Evolutionary conservation across 305 asterid species (phyloP).

Genomic region (Solanum hybrid): DNA sequence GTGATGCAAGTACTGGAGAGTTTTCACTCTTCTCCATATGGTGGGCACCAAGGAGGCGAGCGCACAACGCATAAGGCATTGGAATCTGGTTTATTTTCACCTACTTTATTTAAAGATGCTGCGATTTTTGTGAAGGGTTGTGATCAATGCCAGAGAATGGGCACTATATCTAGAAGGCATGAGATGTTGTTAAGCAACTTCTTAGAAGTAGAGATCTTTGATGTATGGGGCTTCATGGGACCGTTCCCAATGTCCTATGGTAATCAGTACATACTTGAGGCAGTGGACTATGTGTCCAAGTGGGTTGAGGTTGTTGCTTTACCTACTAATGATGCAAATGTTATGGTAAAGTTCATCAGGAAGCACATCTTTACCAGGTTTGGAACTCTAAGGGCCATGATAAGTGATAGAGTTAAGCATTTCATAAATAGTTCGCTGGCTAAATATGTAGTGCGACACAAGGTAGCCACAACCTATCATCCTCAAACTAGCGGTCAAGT

Average conservation of each 20-base stretch:
- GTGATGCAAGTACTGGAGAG: background rate
- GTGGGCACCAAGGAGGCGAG: accelerated
- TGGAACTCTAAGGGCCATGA: background rate
- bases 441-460: background rate
- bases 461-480: background rate
- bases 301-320: background rate
- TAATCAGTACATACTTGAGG: background rate
- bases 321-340: background rate
- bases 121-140: background rate
- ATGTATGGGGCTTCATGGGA: background rate
- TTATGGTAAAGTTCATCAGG: background rate
- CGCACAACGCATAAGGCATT: background rate
- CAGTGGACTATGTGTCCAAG: background rate
- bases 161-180: background rate
- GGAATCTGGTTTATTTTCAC: background rate
- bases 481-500: background rate
- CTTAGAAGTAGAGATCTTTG: too few relatives aligned
- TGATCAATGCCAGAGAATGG: background rate
- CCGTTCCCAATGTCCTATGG: background rate
- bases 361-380: background rate
- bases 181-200: background rate
- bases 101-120: background rate
- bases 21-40: background rate
- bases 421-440: background rate
- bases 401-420: background rate